Percentiles rank a stretch among this genome's conserved stretches.
Evolutionary conservation across 2,329 filamentous ascomycete species (phyloP).

Genomic region (Fusarium armeniacum): DNA sequence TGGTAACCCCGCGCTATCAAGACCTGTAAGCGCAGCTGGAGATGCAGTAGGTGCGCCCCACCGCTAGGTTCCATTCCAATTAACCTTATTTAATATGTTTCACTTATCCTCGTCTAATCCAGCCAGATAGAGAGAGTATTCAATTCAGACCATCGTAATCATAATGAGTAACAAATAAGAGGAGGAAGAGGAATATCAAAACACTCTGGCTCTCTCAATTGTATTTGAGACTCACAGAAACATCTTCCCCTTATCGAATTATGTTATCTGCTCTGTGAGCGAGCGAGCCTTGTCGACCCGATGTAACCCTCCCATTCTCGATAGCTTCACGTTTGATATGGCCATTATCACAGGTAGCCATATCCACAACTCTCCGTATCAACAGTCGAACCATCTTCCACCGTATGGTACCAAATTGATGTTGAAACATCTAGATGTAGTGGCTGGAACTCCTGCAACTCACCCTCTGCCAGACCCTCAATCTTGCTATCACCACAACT

Average conservation of each 20-base stretch:
- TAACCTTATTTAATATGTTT: conserved; percentile 30
- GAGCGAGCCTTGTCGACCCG: background rate
- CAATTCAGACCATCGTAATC: background rate
- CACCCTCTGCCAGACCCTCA: conserved; percentile 6
- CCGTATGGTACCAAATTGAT: conserved; percentile 18
- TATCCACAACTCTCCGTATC: conserved; percentile 24
- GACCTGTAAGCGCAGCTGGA: background rate
- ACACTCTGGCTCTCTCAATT: background rate
- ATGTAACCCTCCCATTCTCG: conserved; percentile 10
- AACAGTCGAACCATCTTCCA: conserved; percentile 26
- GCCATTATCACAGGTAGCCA: conserved; percentile 13
- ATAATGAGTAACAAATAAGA: background rate
- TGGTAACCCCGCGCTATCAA: conserved; percentile 29
- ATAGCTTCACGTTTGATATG: conserved; percentile 9
- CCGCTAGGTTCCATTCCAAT: conserved; percentile 9
- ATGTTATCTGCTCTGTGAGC: background rate
- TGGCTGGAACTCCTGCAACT: conserved; percentile 17
- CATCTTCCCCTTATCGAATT: background rate
- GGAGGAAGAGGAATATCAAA: background rate
- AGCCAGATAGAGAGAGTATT: background rate
- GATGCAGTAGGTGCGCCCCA: conserved; percentile 13
- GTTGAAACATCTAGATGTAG: conserved; percentile 17
- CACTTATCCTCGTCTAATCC: conserved; percentile 11
- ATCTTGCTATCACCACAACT: conserved; percentile 5
- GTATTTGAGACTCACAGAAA: background rate